Evolutionary conservation across 2,329 filamentous ascomycete species (phyloP).

Genomic region (Tolypocladium tropicale): DNA sequence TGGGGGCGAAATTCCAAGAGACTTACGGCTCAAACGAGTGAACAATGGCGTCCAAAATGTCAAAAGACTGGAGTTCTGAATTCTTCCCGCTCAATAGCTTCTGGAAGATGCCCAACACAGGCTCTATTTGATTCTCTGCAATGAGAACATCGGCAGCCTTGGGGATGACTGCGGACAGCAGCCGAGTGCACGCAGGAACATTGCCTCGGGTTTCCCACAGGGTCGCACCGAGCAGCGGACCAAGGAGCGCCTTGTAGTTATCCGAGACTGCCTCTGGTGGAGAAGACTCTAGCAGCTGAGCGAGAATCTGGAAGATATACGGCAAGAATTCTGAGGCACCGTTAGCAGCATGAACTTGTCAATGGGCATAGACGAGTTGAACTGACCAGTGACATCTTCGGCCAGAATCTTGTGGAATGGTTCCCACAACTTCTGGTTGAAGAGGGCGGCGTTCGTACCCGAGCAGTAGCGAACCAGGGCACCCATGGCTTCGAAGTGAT

Average conservation of each 20-base stretch:
- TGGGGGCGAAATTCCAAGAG: not conserved
- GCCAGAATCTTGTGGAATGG: conserved; percentile 74
- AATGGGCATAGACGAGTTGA: not conserved
- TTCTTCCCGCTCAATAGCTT: conserved; percentile 73
- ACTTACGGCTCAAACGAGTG: conserved; percentile 62
- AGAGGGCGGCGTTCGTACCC: conserved; percentile 53
- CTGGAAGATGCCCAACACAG: conserved; percentile 92
- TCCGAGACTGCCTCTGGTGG: conserved; percentile 67
- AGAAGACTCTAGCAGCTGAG: conserved; percentile 80
- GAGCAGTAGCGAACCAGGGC: conserved; percentile 68
- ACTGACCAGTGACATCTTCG: conserved; percentile 67
- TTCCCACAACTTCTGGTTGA: conserved; percentile 73
- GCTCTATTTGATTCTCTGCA: conserved; percentile 71
- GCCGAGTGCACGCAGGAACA: conserved; percentile 77
- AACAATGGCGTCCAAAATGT: conserved; percentile 76
- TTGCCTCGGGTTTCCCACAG: conserved; percentile 92
- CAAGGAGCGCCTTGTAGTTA: conserved; percentile 71
- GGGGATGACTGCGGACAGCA: conserved; percentile 76
- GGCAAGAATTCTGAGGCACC: conserved; percentile 68
- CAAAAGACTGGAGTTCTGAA: conserved; percentile 79
- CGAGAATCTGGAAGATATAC: conserved; percentile 92
- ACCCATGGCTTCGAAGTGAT: conserved; percentile 89
- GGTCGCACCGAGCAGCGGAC: conserved; percentile 66
- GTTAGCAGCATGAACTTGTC: conserved; percentile 8
- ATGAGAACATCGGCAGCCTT: conserved; percentile 64